Conservation (phyloP, 495 filamentous ascomycete genomes). For the Podospora didyma region DNA sequence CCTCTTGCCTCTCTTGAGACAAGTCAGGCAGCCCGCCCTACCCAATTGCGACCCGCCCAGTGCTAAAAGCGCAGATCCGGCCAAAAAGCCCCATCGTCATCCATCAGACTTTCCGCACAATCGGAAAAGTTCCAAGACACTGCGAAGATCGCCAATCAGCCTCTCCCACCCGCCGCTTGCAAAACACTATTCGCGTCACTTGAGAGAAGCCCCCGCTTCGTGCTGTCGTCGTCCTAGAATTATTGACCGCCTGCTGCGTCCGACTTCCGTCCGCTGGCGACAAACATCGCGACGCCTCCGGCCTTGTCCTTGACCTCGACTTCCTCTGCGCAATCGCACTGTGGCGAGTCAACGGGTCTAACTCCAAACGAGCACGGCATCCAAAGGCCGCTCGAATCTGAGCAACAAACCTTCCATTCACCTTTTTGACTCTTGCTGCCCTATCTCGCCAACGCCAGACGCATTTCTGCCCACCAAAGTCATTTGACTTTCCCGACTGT, state of each 20-base stretch:
- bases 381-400: not conserved
- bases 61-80: not conserved
- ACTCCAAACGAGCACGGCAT: not conserved
- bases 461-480: not conserved
- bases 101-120: not conserved
- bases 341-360: not conserved
- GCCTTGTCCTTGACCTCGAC: not conserved
- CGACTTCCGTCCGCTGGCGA: not conserved
- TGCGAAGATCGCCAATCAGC: constrained; percentile 6
- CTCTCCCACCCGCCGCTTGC: constrained; percentile 3
- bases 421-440: not conserved
- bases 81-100: not conserved
- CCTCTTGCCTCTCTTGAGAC: not conserved
- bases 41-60: not conserved
- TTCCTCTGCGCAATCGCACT: constrained; percentile 1
- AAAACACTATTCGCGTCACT: constrained; percentile 13
- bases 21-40: not conserved
- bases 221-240: not conserved
- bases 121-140: not conserved
- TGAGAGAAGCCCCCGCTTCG: not conserved
- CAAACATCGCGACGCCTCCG: not conserved
- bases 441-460: not conserved
- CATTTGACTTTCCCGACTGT: not conserved
- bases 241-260: not conserved
- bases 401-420: not conserved